These are phyloP conservation scores for Yarrowia keelungensis DNA, from an alignment of 805 yeast genomes.

Conservation along the genomic window DNA sequence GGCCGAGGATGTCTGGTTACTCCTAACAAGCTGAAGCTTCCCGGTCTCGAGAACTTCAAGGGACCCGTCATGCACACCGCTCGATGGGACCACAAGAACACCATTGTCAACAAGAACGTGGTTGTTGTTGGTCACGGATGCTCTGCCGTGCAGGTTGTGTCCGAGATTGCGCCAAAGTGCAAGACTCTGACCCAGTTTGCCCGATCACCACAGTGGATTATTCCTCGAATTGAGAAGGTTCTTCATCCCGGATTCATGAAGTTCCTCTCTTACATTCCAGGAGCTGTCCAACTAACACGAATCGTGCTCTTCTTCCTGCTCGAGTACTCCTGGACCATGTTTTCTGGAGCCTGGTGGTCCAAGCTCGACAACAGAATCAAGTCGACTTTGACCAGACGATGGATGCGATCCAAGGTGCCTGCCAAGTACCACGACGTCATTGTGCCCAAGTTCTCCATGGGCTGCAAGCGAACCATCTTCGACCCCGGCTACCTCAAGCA, in stretches of 20 bases:
- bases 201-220: constrained; percentile 43
- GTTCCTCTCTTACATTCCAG: constrained; percentile 12
- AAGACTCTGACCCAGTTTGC: constrained; percentile 42
- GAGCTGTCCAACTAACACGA: constrained; percentile 28
- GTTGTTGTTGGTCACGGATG: constrained; percentile 44
- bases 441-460: constrained; percentile 41
- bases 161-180: constrained; percentile 40
- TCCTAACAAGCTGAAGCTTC: constrained; percentile 32
- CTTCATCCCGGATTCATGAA: constrained; percentile 30
- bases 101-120: constrained; percentile 40
- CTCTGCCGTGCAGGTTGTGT: constrained; percentile 42
- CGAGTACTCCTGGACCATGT: constrained; percentile 40
- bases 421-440: constrained; percentile 30
- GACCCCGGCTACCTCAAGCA: constrained; percentile 41
- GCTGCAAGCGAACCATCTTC: constrained; percentile 42
- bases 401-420: constrained; percentile 30
- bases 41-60: constrained; percentile 31
- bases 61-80: constrained; percentile 40
- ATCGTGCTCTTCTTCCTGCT: constrained; percentile 39
- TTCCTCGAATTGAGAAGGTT: constrained; percentile 38
- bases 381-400: not conserved
- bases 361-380: constrained; percentile 20
- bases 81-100: constrained; percentile 39
- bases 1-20: constrained; percentile 35
- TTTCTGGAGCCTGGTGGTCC: constrained; percentile 36